phyloP scores from a whole-genome alignment of 2,329 filamentous ascomycete genomes.

The Colletotrichum musae region DNA sequence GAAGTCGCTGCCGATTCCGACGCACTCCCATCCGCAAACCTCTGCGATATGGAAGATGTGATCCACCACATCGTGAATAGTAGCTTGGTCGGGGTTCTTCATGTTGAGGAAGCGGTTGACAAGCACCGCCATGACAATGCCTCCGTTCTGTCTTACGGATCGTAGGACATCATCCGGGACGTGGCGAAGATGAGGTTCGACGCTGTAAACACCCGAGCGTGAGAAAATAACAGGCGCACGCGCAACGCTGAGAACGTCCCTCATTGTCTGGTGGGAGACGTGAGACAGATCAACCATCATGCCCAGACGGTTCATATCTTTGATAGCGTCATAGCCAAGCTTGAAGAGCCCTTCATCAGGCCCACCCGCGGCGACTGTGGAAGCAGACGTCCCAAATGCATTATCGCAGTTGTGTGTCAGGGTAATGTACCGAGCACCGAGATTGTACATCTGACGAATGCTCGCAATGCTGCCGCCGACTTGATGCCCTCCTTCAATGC shows the following conservation, averaged over 20 bases:
- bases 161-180: constrained; percentile 58
- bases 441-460: constrained; percentile 52
- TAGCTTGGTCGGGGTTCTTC: constrained; percentile 49
- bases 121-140: constrained; percentile 58
- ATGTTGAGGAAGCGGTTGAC: constrained; percentile 52
- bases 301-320: constrained; percentile 55
- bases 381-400: constrained; percentile 48
- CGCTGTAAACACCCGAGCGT: constrained; percentile 47
- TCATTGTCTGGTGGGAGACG: constrained; percentile 49
- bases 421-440: constrained; percentile 56
- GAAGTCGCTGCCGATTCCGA: constrained; percentile 56
- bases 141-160: constrained; percentile 52
- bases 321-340: constrained; percentile 47
- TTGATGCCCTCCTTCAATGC: constrained; percentile 55
- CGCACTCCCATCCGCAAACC: constrained; percentile 52
- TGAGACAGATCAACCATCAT: constrained; percentile 53
- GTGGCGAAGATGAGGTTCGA: constrained; percentile 52
- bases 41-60: constrained; percentile 50
- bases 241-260: constrained; percentile 47
- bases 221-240: constrained; percentile 51
- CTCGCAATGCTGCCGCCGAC: constrained; percentile 51
- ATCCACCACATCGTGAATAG: constrained; percentile 54
- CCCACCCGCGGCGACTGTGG: constrained; percentile 47
- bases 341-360: constrained; percentile 45
- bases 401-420: constrained; percentile 54